Conservation (phyloP, 495 filamentous ascomycete species). For the Opeltia flavorubescens region DNA sequence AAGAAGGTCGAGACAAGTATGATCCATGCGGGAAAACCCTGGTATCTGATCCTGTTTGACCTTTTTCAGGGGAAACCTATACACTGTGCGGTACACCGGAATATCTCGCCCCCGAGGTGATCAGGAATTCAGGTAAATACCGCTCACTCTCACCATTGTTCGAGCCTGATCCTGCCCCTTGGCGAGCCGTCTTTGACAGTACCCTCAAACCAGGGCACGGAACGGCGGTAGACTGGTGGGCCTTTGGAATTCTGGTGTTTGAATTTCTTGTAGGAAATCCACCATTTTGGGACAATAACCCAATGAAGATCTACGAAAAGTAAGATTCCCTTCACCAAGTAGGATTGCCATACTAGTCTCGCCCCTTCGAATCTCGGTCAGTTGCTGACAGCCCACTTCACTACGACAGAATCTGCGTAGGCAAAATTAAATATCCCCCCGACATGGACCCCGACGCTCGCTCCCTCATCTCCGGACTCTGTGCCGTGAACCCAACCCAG, state of each 20-base stretch:
- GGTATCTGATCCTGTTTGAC: neutral
- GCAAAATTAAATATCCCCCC: conserved; percentile 53
- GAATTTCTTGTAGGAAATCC: conserved; percentile 94
- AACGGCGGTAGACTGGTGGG: conserved; percentile 99
- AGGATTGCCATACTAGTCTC: conserved; percentile 7
- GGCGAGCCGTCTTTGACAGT: conserved; percentile 2
- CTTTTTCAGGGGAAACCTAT: conserved; percentile 62
- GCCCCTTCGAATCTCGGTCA: conserved; percentile 1
- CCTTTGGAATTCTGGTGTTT: conserved; percentile 86
- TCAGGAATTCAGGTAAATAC: conserved; percentile 58
- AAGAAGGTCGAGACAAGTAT: conserved; percentile 56
- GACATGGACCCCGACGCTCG: conserved; percentile 63
- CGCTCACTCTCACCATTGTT: neutral
- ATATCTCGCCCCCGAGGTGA: conserved; percentile 92
- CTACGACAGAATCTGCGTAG: conserved; percentile 62
- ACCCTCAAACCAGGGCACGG: conserved; percentile 53
- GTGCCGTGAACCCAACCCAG: conserved; percentile 76
- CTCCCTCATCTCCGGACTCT: conserved; percentile 72
- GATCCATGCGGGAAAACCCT: conserved; percentile 10
- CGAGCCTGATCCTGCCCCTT: neutral
- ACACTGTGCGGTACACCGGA: conserved; percentile 94
- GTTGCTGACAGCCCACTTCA: too few relatives aligned
- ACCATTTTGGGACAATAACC: conserved; percentile 93
- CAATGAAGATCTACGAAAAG: conserved; percentile 93
- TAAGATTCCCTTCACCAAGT: conserved; percentile 23